phyloP scores from a whole-genome alignment of 306 rosid genomes.

The Sechiopsis laciniata region DNA sequence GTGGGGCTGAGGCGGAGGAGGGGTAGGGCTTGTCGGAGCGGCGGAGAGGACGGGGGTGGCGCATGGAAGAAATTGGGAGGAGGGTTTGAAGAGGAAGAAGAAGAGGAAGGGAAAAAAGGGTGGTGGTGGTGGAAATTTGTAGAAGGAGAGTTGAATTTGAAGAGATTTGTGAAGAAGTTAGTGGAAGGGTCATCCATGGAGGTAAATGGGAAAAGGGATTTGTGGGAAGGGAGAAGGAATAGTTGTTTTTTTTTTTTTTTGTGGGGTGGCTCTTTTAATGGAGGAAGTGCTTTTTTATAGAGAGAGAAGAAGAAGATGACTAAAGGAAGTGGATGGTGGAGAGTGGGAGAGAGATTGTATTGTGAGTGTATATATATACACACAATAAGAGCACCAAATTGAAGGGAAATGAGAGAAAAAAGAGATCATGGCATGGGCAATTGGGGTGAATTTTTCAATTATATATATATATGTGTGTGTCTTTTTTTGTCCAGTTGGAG shows the following conservation, averaged over 20 bases:
- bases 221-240: slow-evolving; percentile 5
- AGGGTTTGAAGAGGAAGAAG: slow-evolving; percentile 23
- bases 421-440: neutral
- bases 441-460: slow-evolving; percentile 6
- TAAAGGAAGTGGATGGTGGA: slow-evolving; percentile 75
- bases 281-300: slow-evolving; percentile 35
- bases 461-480: no score
- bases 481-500: no score
- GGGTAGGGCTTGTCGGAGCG: slow-evolving; percentile 75
- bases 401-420: neutral
- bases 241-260: neutral
- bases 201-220: slow-evolving; percentile 23
- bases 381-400: neutral
- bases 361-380: neutral
- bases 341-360: slow-evolving; percentile 26
- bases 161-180: slow-evolving; percentile 24
- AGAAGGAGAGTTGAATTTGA: slow-evolving; percentile 31
- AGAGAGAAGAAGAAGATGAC: slow-evolving; percentile 66
- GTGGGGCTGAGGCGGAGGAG: slow-evolving; percentile 52
- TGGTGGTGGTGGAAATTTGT: slow-evolving; percentile 23
- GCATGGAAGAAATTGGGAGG: slow-evolving; percentile 19
- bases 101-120: neutral
- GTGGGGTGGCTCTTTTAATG: slow-evolving; percentile 26
- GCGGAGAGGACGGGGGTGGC: slow-evolving; percentile 61
- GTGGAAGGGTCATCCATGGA: slow-evolving; percentile 40